Evolutionary conservation across 805 yeast genomes (phyloP), one percentile per base, ranked within the genome.

Genomic region (Torulaspora quercuum): DNA sequence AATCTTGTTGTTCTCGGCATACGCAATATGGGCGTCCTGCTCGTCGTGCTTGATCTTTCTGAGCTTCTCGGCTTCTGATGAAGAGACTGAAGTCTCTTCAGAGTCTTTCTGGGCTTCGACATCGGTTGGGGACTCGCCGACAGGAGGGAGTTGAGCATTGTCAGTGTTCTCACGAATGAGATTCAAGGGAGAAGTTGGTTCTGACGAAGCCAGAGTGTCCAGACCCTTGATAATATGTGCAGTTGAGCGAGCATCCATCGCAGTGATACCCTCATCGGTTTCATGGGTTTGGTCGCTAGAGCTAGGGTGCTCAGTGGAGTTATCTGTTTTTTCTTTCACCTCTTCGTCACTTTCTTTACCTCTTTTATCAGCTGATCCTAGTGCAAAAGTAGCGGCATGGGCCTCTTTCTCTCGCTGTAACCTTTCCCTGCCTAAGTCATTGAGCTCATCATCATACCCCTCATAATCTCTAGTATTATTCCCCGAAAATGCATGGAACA

Each of bases 1-100:
- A 23, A 89, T 59, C 27, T 72, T 67, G 23, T 67, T 51, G 16
- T 95, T 95, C 49, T 87, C 95, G 30, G 75, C 76, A 57, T 74
- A 82, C 0, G 78, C 81, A 22, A 64, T 59, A 1, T 46, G 45
- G 15, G 57, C 57, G 15, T 41, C 58, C 30, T 44, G 57, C 48
- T 57, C 61, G 34, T 52, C 64, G 26, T 47, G 44, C 19, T 42
- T 16, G 24, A 49, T 22, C 50, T 59, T 40, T 55, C 42, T 39
- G 41, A 27, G 22, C 35, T 48, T 33, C 43, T 47, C 42, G 30
- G 44, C 42, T 36, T 44, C 38, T 42, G 37, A 22, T 18, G 48
- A 43, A 16, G 43, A 35, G 23, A 13, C 37, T 7, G 45, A 39
- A 16, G 29, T 29, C 30, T 27, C 42, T 25, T 20, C 35, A 4